These are phyloP conservation scores for Copromyces sp. DNA, from an alignment of 495 filamentous ascomycete genomes.

Conservation along the genomic window DNA sequence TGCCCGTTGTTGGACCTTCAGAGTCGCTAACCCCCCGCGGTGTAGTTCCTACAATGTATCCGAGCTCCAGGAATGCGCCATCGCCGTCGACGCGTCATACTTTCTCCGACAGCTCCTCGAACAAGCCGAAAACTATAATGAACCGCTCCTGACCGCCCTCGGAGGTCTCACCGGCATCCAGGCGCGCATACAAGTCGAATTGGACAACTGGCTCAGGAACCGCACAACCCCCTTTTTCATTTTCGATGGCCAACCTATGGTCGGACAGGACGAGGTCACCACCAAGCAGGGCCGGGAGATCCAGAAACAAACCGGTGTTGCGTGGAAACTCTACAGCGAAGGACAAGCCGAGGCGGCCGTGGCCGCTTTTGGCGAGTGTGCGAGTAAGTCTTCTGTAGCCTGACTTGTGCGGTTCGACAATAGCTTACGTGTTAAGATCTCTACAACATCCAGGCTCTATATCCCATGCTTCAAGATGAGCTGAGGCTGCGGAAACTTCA, in stretches of 20 bases:
- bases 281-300: conserved; percentile 37
- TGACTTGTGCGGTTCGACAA: not conserved
- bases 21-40: conserved; percentile 3
- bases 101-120: conserved; percentile 66
- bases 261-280: conserved; percentile 51
- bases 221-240: conserved; percentile 68
- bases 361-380: conserved; percentile 61
- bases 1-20: not conserved
- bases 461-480: conserved; percentile 62
- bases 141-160: conserved; percentile 80
- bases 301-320: conserved; percentile 42
- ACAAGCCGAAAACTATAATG: conserved; percentile 53
- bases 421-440: conserved; percentile 36
- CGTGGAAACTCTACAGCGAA: conserved; percentile 82
- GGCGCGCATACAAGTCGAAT: conserved; percentile 59
- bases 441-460: conserved; percentile 51
- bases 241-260: conserved; percentile 76
- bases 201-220: conserved; percentile 55
- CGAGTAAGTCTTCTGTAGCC: conserved; percentile 45
- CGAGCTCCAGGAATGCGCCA: conserved; percentile 54
- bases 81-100: conserved; percentile 84
- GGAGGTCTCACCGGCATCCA: conserved; percentile 78
- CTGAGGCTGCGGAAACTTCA: conserved; percentile 58
- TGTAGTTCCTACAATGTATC: conserved; percentile 25
- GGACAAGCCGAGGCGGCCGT: conserved; percentile 70